These are phyloP conservation scores for Xerocomus spinulosus DNA, from an alignment of 768 basidiomycete genomes.

Conservation along the genomic window DNA sequence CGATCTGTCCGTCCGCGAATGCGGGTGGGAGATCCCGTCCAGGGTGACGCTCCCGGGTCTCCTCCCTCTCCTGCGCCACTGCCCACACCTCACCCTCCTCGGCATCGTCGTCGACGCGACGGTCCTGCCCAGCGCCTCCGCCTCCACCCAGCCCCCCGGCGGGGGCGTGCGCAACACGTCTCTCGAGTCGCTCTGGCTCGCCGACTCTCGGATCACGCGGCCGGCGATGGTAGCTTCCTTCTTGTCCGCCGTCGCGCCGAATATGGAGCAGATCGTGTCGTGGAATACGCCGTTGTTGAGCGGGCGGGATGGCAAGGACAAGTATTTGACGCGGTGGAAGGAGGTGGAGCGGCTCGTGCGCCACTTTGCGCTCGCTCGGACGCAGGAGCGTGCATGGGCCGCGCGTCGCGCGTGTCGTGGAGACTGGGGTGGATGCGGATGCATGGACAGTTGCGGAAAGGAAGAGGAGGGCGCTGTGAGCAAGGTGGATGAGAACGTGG, in stretches of 20 bases:
- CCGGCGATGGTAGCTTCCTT: conserved; percentile 25
- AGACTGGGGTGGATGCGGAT: not conserved
- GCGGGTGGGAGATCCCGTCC: conserved; percentile 29
- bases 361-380: conserved; percentile 17
- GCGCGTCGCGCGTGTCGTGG: not conserved
- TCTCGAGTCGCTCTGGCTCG: conserved; percentile 27
- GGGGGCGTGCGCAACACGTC: conserved; percentile 22
- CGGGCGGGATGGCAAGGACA: conserved; percentile 20
- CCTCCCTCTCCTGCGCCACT: conserved; percentile 18
- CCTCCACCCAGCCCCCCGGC: conserved; percentile 8
- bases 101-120: conserved; percentile 30
- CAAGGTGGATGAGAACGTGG: conserved; percentile 8
- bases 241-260: conserved; percentile 28
- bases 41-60: conserved; percentile 25
- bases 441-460: not conserved
- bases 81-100: conserved; percentile 23
- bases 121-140: conserved; percentile 5
- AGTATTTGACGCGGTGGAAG: conserved; percentile 23
- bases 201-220: conserved; percentile 26
- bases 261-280: conserved; percentile 26
- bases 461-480: not conserved
- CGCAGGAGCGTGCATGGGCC: conserved; percentile 21
- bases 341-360: conserved; percentile 20
- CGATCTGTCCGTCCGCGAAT: conserved; percentile 27
- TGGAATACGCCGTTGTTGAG: conserved; percentile 30